Conservation (phyloP, 495 filamentous ascomycete species). For the Penicillium ucsense region DNA sequence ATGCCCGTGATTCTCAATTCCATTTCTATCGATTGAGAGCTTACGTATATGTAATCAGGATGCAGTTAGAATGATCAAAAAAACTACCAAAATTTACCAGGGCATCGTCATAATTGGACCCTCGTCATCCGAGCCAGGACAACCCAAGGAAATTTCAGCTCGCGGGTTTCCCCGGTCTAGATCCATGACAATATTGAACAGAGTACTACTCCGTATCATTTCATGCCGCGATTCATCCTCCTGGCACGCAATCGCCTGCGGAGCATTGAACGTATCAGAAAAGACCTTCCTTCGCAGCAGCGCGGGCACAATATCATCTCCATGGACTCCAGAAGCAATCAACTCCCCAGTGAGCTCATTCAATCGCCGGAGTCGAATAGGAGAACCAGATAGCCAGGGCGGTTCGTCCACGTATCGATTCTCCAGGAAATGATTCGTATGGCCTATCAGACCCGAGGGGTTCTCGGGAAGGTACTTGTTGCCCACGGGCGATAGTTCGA, state of each 20-base stretch:
- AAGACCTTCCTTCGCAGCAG: constrained; percentile 23
- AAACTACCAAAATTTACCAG: constrained; percentile 1
- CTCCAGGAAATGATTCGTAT: constrained; percentile 55
- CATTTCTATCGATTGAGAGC: too few relatives aligned
- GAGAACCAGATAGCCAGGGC: constrained; percentile 46
- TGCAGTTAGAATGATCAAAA: too few relatives aligned
- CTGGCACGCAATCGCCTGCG: constrained; percentile 25
- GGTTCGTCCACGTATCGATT: constrained; percentile 40
- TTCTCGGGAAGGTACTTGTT: constrained; percentile 41
- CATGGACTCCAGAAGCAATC: constrained; percentile 10
- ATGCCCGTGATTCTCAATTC: too few relatives aligned
- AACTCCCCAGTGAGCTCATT: constrained; percentile 27
- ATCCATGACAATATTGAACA: constrained; percentile 35
- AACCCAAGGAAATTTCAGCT: constrained; percentile 27
- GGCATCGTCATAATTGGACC: constrained; percentile 22
- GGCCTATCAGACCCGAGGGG: constrained; percentile 37
- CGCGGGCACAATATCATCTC: constrained; percentile 11
- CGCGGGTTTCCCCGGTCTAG: constrained; percentile 12
- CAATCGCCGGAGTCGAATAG: constrained; percentile 37
- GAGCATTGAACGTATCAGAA: constrained; percentile 24
- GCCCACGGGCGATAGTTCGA: constrained; percentile 50
- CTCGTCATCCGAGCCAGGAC: constrained; percentile 20
- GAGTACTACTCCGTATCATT: constrained; percentile 11
- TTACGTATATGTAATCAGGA: too few relatives aligned
- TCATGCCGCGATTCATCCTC: constrained; percentile 13